These are phyloP conservation scores for Phylloporus sp. DNA, from an alignment of 768 basidiomycete species.

Conservation along the genomic window DNA sequence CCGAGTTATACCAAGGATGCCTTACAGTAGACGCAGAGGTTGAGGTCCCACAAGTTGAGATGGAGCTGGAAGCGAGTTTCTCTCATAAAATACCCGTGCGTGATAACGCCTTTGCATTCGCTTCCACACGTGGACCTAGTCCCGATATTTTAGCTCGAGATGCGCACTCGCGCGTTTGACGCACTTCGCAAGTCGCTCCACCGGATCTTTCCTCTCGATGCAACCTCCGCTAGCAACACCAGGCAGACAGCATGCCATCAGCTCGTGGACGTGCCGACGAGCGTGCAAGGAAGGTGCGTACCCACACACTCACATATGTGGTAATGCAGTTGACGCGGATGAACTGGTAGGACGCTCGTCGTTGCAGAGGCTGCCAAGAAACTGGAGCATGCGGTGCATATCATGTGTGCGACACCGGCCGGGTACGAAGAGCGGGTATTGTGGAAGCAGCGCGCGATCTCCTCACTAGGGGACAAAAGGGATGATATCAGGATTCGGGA, in stretches of 20 bases:
- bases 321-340: not conserved
- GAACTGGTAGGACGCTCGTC: slow-evolving; percentile 35
- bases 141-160: slow-evolving; percentile 25
- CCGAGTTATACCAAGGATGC: not conserved
- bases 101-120: not conserved
- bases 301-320: not conserved
- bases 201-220: slow-evolving; percentile 17
- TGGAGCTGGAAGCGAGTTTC: slow-evolving; percentile 37
- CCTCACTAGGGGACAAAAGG: slow-evolving; percentile 17
- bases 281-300: slow-evolving; percentile 23
- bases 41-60: slow-evolving; percentile 27
- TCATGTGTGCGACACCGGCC: slow-evolving; percentile 45
- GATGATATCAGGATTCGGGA: not conserved
- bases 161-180: slow-evolving; percentile 36
- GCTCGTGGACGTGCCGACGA: slow-evolving; percentile 12
- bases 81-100: slow-evolving; percentile 44
- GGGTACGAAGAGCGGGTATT: slow-evolving; percentile 45
- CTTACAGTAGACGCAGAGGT: slow-evolving; percentile 5
- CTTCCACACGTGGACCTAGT: not conserved
- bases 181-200: slow-evolving; percentile 39
- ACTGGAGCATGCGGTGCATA: slow-evolving; percentile 46
- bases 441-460: slow-evolving; percentile 35
- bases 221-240: not conserved
- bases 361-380: slow-evolving; percentile 41
- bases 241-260: slow-evolving; percentile 24